Base-by-base conservation (phyloP, 345 rosid species). In the Citrus sinensis region DNA sequence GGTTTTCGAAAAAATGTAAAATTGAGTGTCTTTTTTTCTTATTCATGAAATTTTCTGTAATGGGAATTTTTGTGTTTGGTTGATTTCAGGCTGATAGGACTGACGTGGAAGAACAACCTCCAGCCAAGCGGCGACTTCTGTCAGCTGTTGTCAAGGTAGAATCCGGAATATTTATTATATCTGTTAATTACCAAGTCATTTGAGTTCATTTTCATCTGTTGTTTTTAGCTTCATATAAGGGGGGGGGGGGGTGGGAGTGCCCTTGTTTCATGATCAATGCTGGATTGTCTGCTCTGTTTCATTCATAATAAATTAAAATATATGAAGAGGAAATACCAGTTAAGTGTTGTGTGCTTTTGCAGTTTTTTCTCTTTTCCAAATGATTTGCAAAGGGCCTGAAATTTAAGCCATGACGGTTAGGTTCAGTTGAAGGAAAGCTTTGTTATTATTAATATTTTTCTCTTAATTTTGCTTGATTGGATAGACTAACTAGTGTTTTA, bases 121-220 rank as follows among this genome's bases (percentile, higher is more conserved):
- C 92, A 24, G 90, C 95, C 2, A 96, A 96, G 85, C 83, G 94
- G 78, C 86, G 99, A 58, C 94, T 96, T 74, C 85, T 87, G 70
- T 96, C 99, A 27, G 97, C 98, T 22, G 97, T 94, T 84, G 95
- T 92, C 70, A 96, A 92, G 99, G 99, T 94, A 0, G 16, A 27
- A 70, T 46, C 49, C 20, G 2, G 37, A 19, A 54, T 56, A 30
- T 10, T 30, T 20, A 30, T 25, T 25, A 17, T 69, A 11, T 25
- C 17, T 11, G 9, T 6, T 17, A n/a, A 20, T 9, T 14, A n/a
- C 0, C 5, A 20, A 37, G 40, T 16, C 16, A 24, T 60, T n/a
- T 60, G 64, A 60, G 27, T 60, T 24, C 30, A 10, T 5, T 24
- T 25, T 60, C 24, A 60, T 60, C 4, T 60, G 4, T 60, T 60